phyloP scores from a whole-genome alignment of 2,329 filamentous ascomycete species.

The Neonectria sp. region DNA sequence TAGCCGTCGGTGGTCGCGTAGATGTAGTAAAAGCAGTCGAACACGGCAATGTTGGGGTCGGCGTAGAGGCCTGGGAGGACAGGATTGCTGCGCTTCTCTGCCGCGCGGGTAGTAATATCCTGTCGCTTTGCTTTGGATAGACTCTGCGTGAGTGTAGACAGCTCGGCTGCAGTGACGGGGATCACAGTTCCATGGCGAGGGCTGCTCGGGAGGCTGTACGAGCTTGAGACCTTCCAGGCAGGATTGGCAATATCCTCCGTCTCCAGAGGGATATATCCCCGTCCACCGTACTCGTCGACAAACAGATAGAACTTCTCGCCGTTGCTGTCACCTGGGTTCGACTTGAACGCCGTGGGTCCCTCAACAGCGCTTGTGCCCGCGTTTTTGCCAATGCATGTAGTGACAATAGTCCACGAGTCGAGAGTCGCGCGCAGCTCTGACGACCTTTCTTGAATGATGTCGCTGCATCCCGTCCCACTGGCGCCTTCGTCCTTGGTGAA shows the following conservation, averaged over 20 bases:
- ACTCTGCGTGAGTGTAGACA: constrained; percentile 22
- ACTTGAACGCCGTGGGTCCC: constrained; percentile 66
- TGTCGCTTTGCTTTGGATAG: constrained; percentile 15
- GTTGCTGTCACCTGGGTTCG: constrained; percentile 64
- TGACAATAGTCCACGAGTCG: constrained; percentile 60
- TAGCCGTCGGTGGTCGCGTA: constrained; percentile 64
- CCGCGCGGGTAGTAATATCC: neutral
- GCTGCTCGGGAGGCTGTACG: constrained; percentile 62
- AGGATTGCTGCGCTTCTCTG: constrained; percentile 49
- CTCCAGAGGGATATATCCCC: constrained; percentile 69
- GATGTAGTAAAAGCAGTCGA: constrained; percentile 62
- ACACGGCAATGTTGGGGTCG: constrained; percentile 63
- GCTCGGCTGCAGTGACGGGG: constrained; percentile 60
- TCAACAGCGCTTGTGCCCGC: constrained; percentile 66
- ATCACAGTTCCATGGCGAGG: constrained; percentile 70
- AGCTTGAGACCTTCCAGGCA: constrained; percentile 61
- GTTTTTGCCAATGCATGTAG: constrained; percentile 65
- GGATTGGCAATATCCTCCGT: constrained; percentile 65
- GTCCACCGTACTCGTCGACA: constrained; percentile 66
- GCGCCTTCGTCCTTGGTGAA: constrained; percentile 71
- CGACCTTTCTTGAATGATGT: constrained; percentile 69
- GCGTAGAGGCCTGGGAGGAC: constrained; percentile 58
- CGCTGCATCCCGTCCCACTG: constrained; percentile 63
- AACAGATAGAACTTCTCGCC: constrained; percentile 70
- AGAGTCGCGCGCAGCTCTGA: constrained; percentile 57